Evolutionary conservation across 2,329 filamentous ascomycete genomes (phyloP), one percentile per base, ranked within the genome.

Genomic region (Beauveria varroae): DNA sequence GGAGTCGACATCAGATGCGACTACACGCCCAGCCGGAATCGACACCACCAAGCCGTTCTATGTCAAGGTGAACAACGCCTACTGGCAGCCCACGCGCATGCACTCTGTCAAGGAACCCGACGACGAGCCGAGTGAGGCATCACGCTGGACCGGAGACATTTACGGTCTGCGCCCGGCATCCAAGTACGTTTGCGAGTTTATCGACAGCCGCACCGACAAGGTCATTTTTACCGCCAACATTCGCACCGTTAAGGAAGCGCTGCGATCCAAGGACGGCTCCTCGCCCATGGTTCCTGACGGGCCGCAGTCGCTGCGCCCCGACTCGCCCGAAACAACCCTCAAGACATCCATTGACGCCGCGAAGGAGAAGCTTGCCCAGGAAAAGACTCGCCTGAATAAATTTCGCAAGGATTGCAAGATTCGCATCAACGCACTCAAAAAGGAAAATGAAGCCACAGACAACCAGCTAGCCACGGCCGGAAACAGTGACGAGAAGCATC

Each of bases 21-120:
- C 50, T 5, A 66, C 71, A 65, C 71, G 65, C 67, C 73, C 76
- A 0, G 73, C 81, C 16, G 83, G 81, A 3, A 82, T 89, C 59
- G 87, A 91, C 71, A 81, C 79, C 63, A 81, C 83, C 40, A 92
- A 91, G 71, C 90, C 89, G 5, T 92, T 93, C 70, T 91, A 86
- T 70, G 88, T 93, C 60, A 82, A 86, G 65, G 84, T 93, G 66
- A 93, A 93, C 73, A 87, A 90, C 56, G 88, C 89, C 10, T 82
- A 86, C 63, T 93, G 90, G 90, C 89, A 89, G 69, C 89, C 89
- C 1, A 90, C 88, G 12, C 82, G 87, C 66, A 91, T 93, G 68
- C 81, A 82, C 62, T 76, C 80, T 34, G 74, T 82, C 41, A 67
- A 73, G 24, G 69, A 74, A 51, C 64, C 64, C 18, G 66, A 72